Conservation (phyloP, 306 rosid genomes). For the Dalbergia cultrata region DNA sequence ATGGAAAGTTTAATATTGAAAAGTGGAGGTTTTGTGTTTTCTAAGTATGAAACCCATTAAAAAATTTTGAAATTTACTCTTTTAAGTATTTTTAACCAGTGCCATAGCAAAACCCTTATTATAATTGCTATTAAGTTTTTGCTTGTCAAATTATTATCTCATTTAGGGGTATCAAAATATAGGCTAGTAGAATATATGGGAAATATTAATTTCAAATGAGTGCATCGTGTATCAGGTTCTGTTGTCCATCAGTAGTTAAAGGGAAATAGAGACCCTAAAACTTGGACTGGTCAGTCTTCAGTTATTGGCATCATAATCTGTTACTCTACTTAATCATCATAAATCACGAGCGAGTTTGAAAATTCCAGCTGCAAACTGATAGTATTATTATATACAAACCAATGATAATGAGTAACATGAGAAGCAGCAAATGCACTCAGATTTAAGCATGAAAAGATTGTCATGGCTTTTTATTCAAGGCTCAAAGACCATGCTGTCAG, state of each 20-base stretch:
- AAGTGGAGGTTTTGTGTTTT: no score
- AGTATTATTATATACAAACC: slow-evolving; percentile 35
- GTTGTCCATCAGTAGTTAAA: slow-evolving; percentile 17
- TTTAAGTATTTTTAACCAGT: no score
- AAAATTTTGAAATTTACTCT: no score
- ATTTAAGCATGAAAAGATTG: slow-evolving; percentile 9
- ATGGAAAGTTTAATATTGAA: no score
- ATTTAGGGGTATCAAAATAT: no score
- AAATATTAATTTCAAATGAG: no score
- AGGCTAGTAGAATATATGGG: no score
- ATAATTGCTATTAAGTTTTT: no score
- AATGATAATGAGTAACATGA: slow-evolving; percentile 18
- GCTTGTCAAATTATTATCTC: no score
- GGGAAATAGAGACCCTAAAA: background rate
- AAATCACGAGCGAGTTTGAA: background rate
- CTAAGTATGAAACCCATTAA: no score
- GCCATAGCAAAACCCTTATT: no score
- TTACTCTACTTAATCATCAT: background rate
- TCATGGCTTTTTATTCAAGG: slow-evolving; percentile 37
- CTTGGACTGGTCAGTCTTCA: background rate
- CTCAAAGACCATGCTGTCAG: slow-evolving; percentile 70
- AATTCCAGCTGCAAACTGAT: background rate
- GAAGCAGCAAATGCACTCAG: slow-evolving; percentile 16
- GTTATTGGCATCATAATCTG: background rate
- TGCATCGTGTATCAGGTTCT: no score